Evolutionary conservation across 2,329 filamentous ascomycete genomes (phyloP), one percentile per base, ranked within the genome.

Genomic region (Orbilia quercus): DNA sequence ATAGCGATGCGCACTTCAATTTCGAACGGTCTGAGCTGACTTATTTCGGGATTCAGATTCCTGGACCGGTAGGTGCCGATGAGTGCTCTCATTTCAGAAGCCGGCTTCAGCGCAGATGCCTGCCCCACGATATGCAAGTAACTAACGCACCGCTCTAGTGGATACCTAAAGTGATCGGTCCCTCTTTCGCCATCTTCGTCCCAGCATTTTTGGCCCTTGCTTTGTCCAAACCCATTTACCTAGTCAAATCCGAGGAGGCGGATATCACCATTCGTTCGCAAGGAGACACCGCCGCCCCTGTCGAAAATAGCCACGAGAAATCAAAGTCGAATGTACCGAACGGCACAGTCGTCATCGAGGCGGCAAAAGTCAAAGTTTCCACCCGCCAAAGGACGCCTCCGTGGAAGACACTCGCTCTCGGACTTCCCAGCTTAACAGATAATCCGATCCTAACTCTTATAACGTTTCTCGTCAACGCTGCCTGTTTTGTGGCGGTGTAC

Each of bases 401-500:
- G 0, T 82, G 90, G 76, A 85, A 84, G 75, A 90, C 91, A 1
- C 82, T 98, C 5, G 81, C 96, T 22, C 87, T 87, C 1, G 95
- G 95, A 2, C 82, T 89, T 0, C 94, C 95, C 1, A 92, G 88
- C 77, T 86, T 90, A 5, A 85, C 84, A n/a, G 91, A 88, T 57
- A 82, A 86, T 28, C 69, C 60, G 11, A 77, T 88, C 20, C 84
- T 88, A 77, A 94, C 91, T 18, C 81, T 86, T 50, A 76, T 88
- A 23, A 91, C 90, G 0, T 86, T 92, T 57, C 81, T 88, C 25
- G 85, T 95, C 79, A 98, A 98, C 79, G 78, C 88, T 16, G 81
- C 85, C 1, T 82, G 95, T 42, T 84, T 92, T 4, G 82, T 86
- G 7, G 86, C 94, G 80, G 86, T 89, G 0, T 84, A 89, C 23